These are phyloP conservation scores for Phytopythium ostracodes DNA, from an alignment of 352 stramenopile species.

Conservation along the genomic window DNA sequence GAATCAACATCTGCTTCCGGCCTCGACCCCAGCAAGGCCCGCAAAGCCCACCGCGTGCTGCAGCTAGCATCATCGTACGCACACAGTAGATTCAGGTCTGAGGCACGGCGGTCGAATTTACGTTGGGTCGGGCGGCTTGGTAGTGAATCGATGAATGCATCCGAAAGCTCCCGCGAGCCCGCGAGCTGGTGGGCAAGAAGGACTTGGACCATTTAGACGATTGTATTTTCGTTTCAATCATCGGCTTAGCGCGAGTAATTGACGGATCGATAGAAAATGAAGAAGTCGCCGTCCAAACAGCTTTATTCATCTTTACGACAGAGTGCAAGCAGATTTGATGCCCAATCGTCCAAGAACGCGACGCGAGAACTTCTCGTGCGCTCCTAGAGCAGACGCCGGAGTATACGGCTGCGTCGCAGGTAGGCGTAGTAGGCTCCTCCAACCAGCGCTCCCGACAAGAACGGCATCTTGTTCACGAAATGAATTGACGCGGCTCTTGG, in stretches of 20 bases:
- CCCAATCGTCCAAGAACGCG: not conserved
- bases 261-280: not conserved
- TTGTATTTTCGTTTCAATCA: not conserved
- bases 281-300: not conserved
- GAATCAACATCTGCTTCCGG: not conserved
- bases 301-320: not conserved
- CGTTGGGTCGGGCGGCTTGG: not conserved
- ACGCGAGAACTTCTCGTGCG: not conserved
- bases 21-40: not conserved
- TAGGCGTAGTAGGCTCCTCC: not conserved
- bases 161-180: not conserved
- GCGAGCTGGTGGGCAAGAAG: too few species aligned
- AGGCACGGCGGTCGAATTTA: not conserved
- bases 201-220: not conserved
- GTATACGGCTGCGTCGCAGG: not conserved
- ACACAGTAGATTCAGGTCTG: too few species aligned
- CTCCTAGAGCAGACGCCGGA: not conserved
- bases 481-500: not conserved
- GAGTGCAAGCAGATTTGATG: not conserved
- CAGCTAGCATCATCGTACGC: not conserved
- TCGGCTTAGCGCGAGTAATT: not conserved
- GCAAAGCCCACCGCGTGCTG: not conserved
- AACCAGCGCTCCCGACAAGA: not conserved
- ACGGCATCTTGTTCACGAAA: not conserved
- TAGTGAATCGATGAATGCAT: not conserved